phyloP scores from a whole-genome alignment of 768 basidiomycete genomes.

The Kwoniella botswanensis region DNA sequence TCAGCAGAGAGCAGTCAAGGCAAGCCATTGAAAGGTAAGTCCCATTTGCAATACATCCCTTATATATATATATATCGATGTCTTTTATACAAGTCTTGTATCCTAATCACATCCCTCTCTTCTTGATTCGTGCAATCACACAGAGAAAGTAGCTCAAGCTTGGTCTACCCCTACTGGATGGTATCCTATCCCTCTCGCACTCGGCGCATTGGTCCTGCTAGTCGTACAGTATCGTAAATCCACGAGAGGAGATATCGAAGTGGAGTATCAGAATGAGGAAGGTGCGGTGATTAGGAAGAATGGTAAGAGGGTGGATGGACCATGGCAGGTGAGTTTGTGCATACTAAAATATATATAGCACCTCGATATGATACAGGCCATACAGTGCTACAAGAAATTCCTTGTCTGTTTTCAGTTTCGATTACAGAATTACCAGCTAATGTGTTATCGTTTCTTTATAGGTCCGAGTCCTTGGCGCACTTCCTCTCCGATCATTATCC shows the following conservation, averaged over 20 bases:
- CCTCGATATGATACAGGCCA: neutral
- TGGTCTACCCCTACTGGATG: conserved; percentile 83
- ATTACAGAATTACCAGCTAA: too few relatives aligned
- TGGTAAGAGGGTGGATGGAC: conserved; percentile 69
- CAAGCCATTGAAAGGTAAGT: conserved; percentile 28
- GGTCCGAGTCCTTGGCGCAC: conserved; percentile 96
- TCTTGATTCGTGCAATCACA: neutral
- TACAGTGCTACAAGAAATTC: too few relatives aligned
- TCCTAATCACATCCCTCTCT: neutral
- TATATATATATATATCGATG: neutral
- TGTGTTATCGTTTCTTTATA: conserved; percentile 21
- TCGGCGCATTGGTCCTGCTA: conserved; percentile 80
- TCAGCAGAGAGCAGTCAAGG: conserved; percentile 1
- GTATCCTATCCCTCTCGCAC: conserved; percentile 91
- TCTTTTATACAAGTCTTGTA: too few relatives aligned
- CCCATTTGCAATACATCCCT: too few relatives aligned
- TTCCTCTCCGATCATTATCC: conserved; percentile 93
- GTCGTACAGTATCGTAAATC: conserved; percentile 52
- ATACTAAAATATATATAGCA: neutral
- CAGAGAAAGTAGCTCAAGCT: conserved; percentile 32
- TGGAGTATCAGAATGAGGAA: conserved; percentile 46
- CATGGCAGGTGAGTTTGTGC: conserved; percentile 76
- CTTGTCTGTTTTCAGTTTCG: too few relatives aligned
- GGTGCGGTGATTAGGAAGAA: conserved; percentile 47
- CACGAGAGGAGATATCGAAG: conserved; percentile 38